A percentile compares a stretch with the other conserved stretches of the same genome.
These are phyloP conservation scores for Dacryopinax spathularia DNA, from an alignment of 768 basidiomycete genomes.

Conservation along the genomic window DNA sequence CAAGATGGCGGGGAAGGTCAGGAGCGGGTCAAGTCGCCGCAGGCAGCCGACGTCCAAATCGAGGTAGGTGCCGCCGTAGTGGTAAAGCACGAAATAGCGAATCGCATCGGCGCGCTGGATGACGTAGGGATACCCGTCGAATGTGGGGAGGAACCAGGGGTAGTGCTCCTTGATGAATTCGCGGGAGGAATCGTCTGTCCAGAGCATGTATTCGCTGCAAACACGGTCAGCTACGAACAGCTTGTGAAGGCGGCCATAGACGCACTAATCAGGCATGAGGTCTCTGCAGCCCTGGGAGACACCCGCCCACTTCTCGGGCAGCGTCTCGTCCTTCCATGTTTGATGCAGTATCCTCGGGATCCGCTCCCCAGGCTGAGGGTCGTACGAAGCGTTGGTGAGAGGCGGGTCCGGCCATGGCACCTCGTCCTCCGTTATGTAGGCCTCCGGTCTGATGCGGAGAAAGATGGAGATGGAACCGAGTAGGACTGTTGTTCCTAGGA, in stretches of 20 bases:
- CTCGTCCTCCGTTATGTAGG: slow-evolving; percentile 68
- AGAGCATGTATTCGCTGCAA: slow-evolving; percentile 82
- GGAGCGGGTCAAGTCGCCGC: slow-evolving; percentile 70
- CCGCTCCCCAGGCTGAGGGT: slow-evolving; percentile 39
- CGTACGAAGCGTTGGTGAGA: slow-evolving; percentile 9
- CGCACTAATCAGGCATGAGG: slow-evolving; percentile 94
- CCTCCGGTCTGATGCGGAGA: slow-evolving; percentile 60
- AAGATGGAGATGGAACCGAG: slow-evolving; percentile 85
- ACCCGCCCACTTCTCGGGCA: slow-evolving; percentile 67
- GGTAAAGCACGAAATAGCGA: slow-evolving; percentile 92
- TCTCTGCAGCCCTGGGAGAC: slow-evolving; percentile 74
- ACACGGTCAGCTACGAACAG: slow-evolving; percentile 2
- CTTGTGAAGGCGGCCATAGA: slow-evolving; percentile 13
- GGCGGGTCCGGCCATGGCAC: slow-evolving; percentile 25
- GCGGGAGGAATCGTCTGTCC: slow-evolving; percentile 86
- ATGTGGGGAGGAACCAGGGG: slow-evolving; percentile 85
- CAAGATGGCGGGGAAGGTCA: slow-evolving; percentile 74
- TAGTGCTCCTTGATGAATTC: slow-evolving; percentile 81
- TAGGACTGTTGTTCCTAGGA: slow-evolving; percentile 78
- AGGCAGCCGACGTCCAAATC: slow-evolving; percentile 94
- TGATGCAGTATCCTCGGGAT: slow-evolving; percentile 92
- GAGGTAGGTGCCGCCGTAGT: slow-evolving; percentile 90
- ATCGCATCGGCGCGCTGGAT: slow-evolving; percentile 96
- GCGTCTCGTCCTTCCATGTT: slow-evolving; percentile 87
- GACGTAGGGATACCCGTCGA: slow-evolving; percentile 76